A percentile compares a stretch with the other conserved stretches of the same genome.
Evolutionary conservation across 208 protist genomes (phyloP).

Genomic region (Wallacemonas sp.): DNA sequence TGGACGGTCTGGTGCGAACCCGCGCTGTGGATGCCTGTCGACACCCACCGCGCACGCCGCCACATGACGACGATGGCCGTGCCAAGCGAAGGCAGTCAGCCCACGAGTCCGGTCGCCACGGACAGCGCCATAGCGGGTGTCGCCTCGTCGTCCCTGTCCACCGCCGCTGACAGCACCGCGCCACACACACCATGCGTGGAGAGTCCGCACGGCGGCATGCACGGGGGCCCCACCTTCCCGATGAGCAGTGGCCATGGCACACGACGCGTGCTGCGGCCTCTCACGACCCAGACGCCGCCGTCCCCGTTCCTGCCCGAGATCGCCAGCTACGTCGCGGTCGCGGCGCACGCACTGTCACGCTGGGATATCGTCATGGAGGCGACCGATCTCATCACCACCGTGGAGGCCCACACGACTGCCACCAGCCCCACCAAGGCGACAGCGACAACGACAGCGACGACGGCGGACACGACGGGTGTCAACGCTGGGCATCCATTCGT

Average conservation of each 20-base stretch:
- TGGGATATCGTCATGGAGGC: slow-evolving; percentile 78
- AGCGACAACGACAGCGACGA: not conserved
- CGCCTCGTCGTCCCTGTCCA: not conserved
- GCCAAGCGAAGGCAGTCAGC: not conserved
- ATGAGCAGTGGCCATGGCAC: too few relatives aligned
- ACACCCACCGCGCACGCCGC: too few relatives aligned
- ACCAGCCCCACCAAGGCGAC: not conserved
- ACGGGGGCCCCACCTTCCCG: not conserved
- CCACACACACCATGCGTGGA: not conserved
- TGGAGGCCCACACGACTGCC: not conserved
- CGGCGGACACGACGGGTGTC: too few relatives aligned
- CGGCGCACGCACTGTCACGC: slow-evolving; percentile 69
- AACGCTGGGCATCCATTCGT: too few relatives aligned
- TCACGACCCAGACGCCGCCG: not conserved
- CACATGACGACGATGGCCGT: not conserved
- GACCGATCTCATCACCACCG: not conserved
- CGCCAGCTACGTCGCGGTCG: slow-evolving; percentile 56
- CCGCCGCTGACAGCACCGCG: not conserved
- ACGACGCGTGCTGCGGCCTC: not conserved
- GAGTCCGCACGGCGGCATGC: not conserved
- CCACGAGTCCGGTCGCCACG: not conserved
- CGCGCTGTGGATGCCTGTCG: not conserved
- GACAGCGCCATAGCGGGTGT: not conserved
- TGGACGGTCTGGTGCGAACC: slow-evolving; percentile 35
- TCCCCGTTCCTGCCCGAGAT: slow-evolving; percentile 26